phyloP scores from a whole-genome alignment of 768 basidiomycete genomes.

The Lentinula raphanica region DNA sequence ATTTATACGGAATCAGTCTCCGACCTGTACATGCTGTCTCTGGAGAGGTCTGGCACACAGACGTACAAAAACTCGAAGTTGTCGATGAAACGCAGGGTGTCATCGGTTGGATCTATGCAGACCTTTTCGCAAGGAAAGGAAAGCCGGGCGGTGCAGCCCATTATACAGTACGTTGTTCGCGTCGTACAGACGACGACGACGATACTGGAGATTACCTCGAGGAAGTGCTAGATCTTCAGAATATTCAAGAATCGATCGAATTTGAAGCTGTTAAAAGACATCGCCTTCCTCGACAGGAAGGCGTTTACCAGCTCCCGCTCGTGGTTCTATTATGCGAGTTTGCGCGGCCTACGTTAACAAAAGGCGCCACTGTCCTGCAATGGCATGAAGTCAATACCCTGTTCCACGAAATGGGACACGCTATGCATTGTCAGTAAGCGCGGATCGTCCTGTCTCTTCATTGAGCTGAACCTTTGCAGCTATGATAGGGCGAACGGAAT shows the following conservation, averaged over 20 bases:
- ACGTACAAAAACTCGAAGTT: slow-evolving; percentile 90
- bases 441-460: background rate
- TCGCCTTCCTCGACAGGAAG: slow-evolving; percentile 54
- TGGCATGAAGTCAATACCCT: slow-evolving; percentile 95
- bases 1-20: slow-evolving; percentile 82
- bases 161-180: slow-evolving; percentile 93
- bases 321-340: slow-evolving; percentile 93
- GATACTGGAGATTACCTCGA: slow-evolving; percentile 52
- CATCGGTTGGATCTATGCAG: slow-evolving; percentile 93
- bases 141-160: slow-evolving; percentile 93
- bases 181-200: slow-evolving; percentile 91
- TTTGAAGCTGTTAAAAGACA: slow-evolving; percentile 64
- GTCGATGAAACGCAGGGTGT: slow-evolving; percentile 83
- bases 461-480: slow-evolving; percentile 42
- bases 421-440: slow-evolving; percentile 86
- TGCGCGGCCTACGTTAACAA: slow-evolving; percentile 49
- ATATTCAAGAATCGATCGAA: slow-evolving; percentile 43
- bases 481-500: slow-evolving; percentile 96
- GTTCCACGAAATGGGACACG: slow-evolving; percentile 99
- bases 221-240: slow-evolving; percentile 25
- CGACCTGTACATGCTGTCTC: slow-evolving; percentile 61
- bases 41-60: slow-evolving; percentile 86
- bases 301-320: slow-evolving; percentile 82
- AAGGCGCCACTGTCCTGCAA: slow-evolving; percentile 67
- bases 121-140: slow-evolving; percentile 78